Percentiles rank a stretch among this genome's conserved stretches.
Conservation (phyloP, 73 alveolate genomes). For the Uronychia setigera region DNA sequence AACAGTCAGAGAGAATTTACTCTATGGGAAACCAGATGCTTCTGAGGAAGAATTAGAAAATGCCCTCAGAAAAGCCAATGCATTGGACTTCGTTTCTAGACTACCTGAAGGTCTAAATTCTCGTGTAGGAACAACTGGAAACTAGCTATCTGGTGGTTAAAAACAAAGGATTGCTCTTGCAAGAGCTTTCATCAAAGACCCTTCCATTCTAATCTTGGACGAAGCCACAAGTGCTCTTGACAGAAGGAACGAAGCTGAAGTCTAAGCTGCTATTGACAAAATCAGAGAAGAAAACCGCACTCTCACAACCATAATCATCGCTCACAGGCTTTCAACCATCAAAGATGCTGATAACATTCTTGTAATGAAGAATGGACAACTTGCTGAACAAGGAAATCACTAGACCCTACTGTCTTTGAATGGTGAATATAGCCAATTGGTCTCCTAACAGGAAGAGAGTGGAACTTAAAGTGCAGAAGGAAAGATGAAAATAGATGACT, state of each 20-base stretch:
- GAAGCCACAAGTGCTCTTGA: slow-evolving; percentile 47
- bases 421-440: too few relatives aligned
- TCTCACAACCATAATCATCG: slow-evolving; percentile 72
- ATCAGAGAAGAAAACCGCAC: slow-evolving; percentile 10
- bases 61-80: slow-evolving; percentile 73
- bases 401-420: too few relatives aligned
- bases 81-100: slow-evolving; percentile 23
- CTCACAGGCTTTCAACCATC: slow-evolving; percentile 79
- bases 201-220: slow-evolving; percentile 22
- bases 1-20: slow-evolving; percentile 79
- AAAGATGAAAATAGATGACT: slow-evolving; percentile 34
- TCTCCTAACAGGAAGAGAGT: too few relatives aligned
- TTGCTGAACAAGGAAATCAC: slow-evolving; percentile 71
- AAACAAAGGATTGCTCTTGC: slow-evolving; percentile 41
- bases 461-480: too few relatives aligned
- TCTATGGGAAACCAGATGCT: slow-evolving; percentile 71
- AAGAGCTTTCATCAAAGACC: slow-evolving; percentile 31
- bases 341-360: too few relatives aligned
- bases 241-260: slow-evolving; percentile 34
- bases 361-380: slow-evolving; percentile 73
- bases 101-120: slow-evolving; percentile 35
- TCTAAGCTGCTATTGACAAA: slow-evolving; percentile 25
- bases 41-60: slow-evolving; percentile 71
- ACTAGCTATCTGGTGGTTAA: slow-evolving; percentile 40
- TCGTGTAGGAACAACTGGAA: slow-evolving; percentile 35